A percentile compares a stretch with the other conserved stretches of the same genome.
phyloP scores from a whole-genome alignment of 352 stramenopile genomes.

The Globisporangium alternatum region DNA sequence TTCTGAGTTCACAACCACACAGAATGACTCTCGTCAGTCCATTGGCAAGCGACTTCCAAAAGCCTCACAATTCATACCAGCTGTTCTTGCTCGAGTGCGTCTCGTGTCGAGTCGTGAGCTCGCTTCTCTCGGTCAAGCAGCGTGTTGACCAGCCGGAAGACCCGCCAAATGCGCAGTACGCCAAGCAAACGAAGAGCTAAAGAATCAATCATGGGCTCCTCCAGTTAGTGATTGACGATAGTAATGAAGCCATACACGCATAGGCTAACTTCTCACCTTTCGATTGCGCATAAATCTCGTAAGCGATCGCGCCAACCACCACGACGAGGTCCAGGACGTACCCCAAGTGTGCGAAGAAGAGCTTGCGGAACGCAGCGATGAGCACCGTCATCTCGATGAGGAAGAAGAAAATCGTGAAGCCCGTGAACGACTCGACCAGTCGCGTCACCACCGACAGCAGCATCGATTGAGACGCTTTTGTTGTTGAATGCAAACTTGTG shows the following conservation, averaged over 20 bases:
- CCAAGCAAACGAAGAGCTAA: constrained; percentile 46
- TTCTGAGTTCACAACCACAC: constrained; percentile 21
- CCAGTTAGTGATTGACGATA: not conserved
- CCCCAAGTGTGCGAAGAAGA: constrained; percentile 59
- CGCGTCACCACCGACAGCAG: constrained; percentile 20
- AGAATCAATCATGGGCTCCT: constrained; percentile 1
- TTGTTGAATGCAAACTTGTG: not conserved
- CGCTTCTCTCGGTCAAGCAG: constrained; percentile 47
- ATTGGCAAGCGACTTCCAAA: not conserved
- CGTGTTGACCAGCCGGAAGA: constrained; percentile 49
- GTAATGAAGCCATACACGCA: not conserved
- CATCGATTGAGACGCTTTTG: not conserved
- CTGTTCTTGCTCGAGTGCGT: constrained; percentile 46
- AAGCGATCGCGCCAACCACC: constrained; percentile 24
- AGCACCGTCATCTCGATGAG: constrained; percentile 51
- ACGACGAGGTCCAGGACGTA: constrained; percentile 50
- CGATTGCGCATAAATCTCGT: constrained; percentile 51
- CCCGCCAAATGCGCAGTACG: constrained; percentile 54
- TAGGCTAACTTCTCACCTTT: constrained; percentile 33
- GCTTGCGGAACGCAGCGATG: constrained; percentile 32
- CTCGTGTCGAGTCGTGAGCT: constrained; percentile 33
- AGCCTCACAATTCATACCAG: constrained; percentile 19
- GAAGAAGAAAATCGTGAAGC: constrained; percentile 65
- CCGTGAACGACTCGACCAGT: constrained; percentile 48
- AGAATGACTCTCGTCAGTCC: not conserved